These are phyloP conservation scores for Carex cristatella DNA, from an alignment of 176 grass and related monocot species.

Conservation along the genomic window DNA sequence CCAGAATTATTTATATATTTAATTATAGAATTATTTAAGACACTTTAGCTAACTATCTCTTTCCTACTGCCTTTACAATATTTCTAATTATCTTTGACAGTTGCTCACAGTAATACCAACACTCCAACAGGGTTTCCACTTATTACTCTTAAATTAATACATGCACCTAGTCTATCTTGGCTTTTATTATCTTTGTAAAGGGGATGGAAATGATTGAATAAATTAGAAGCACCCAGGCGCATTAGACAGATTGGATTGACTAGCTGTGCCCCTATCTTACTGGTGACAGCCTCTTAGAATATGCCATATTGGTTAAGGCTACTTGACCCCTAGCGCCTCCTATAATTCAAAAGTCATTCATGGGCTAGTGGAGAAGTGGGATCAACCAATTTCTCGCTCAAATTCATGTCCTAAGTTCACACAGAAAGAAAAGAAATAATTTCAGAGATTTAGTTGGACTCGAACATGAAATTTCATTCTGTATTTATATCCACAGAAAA, in stretches of 20 bases:
- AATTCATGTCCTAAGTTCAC: neutral
- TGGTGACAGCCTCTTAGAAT: slow-evolving; percentile 22
- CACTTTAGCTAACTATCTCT: too few relatives aligned
- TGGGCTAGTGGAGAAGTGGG: slow-evolving; percentile 13
- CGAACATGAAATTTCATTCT: neutral
- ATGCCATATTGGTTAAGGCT: slow-evolving; percentile 41
- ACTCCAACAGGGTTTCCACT: neutral
- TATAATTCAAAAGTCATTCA: slow-evolving; percentile 30
- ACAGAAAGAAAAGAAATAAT: neutral
- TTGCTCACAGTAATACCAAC: too few relatives aligned
- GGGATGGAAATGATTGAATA: slow-evolving; percentile 59
- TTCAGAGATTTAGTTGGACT: neutral
- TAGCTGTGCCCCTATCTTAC: slow-evolving; percentile 15
- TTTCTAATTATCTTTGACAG: too few relatives aligned
- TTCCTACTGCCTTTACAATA: too few relatives aligned
- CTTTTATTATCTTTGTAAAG: slow-evolving; percentile 13
- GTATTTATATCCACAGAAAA: neutral
- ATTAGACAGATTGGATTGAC: slow-evolving; percentile 26
- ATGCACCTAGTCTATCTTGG: neutral
- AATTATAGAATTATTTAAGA: too few relatives aligned
- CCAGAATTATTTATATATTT: too few relatives aligned
- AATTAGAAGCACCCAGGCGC: slow-evolving; percentile 31
- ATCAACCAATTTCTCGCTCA: slow-evolving; percentile 12
- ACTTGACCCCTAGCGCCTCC: slow-evolving; percentile 38
- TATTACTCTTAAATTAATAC: neutral